Percentiles rank a stretch among this genome's conserved stretches.
Conservation (phyloP, 2,329 filamentous ascomycete genomes). For the Fonsecaea monophora region DNA sequence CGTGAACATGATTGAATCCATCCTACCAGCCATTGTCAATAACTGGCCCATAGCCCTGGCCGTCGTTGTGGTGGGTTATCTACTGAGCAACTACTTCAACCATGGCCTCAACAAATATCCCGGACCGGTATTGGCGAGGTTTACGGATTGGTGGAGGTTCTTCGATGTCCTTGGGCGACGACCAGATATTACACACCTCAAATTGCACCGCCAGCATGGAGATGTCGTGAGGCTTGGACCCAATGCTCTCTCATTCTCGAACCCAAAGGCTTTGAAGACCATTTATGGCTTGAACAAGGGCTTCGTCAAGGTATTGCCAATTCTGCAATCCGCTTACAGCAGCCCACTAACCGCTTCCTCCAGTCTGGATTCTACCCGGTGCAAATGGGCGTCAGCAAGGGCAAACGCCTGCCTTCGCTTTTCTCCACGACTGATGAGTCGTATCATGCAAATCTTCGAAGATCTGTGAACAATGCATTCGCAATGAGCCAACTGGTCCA, state of each 20-base stretch:
- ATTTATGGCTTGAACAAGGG: constrained; percentile 87
- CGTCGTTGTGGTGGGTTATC: constrained; percentile 30
- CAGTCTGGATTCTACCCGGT: constrained; percentile 82
- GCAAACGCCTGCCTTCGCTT: constrained; percentile 71
- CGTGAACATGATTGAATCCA: constrained; percentile 35
- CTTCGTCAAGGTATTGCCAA: constrained; percentile 69
- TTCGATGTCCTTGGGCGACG: constrained; percentile 69
- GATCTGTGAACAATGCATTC: constrained; percentile 77
- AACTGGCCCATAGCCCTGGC: constrained; percentile 35
- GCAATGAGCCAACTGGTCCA: constrained; percentile 38
- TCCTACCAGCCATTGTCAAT: constrained; percentile 30
- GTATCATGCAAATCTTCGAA: constrained; percentile 76
- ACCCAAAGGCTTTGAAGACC: constrained; percentile 73
- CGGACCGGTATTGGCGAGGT: constrained; percentile 71
- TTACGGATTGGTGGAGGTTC: constrained; percentile 77
- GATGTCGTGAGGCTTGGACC: constrained; percentile 77
- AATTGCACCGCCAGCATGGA: constrained; percentile 73
- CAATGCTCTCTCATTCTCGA: constrained; percentile 74
- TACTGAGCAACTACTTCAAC: constrained; percentile 39
- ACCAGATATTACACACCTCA: constrained; percentile 71
- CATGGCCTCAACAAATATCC: constrained; percentile 61
- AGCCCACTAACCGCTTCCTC: constrained; percentile 9
- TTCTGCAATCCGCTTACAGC: not conserved
- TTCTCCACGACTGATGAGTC: constrained; percentile 76
- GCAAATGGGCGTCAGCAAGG: constrained; percentile 74